Percentiles rank a stretch among this genome's conserved stretches.
Evolutionary conservation across 2,329 filamentous ascomycete genomes (phyloP).

Genomic region (Colletotrichum sp.): DNA sequence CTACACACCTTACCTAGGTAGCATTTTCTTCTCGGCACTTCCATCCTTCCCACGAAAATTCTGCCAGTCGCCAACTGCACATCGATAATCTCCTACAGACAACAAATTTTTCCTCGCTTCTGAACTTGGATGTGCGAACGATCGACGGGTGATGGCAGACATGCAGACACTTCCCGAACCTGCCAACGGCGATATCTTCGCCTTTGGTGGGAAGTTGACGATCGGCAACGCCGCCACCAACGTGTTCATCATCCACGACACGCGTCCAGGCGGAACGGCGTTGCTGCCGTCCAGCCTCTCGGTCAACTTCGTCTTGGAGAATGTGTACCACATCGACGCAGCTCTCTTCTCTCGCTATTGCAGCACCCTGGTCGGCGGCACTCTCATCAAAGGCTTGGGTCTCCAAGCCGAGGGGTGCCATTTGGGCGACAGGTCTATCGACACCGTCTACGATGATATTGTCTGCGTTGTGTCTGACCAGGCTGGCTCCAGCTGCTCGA

Average conservation of each 20-base stretch:
- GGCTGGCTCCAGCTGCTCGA: neutral
- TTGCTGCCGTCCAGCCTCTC: neutral
- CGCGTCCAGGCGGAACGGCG: neutral
- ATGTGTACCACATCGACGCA: conserved; percentile 7
- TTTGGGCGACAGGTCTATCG: neutral
- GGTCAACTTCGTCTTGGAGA: neutral
- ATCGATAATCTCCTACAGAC: neutral
- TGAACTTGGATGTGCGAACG: neutral
- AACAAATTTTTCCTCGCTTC: neutral
- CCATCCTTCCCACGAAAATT: neutral
- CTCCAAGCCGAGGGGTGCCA: neutral
- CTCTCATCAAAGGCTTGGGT: conserved; percentile 1
- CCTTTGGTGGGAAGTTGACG: neutral
- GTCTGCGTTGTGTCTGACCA: neutral
- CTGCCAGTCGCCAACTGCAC: neutral
- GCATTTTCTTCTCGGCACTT: neutral
- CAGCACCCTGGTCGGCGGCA: neutral
- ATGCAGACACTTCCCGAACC: neutral
- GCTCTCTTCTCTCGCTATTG: neutral
- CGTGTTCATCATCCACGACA: neutral
- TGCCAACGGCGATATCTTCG: neutral
- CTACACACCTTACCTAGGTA: neutral
- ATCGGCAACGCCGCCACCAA: conserved; percentile 5
- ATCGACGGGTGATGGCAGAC: neutral
- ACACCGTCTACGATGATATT: conserved; percentile 6